Percentiles rank a stretch among this genome's conserved stretches.
phyloP scores from a whole-genome alignment of 83 land plant species.

The Larix sibirica region DNA sequence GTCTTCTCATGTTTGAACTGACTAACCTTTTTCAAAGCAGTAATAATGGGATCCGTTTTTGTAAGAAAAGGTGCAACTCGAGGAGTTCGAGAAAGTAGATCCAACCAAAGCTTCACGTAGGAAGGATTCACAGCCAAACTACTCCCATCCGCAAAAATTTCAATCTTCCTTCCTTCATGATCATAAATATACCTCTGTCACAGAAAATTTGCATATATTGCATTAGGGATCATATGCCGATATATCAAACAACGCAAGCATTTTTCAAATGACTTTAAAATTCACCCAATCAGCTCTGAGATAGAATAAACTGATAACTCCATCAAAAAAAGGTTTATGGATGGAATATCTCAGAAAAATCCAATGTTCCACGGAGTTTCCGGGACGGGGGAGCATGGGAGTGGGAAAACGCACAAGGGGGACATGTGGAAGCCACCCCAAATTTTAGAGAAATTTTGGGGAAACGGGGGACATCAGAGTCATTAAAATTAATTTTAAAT shows the following conservation, averaged over 20 bases:
- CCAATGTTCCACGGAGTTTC: not conserved
- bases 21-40: conserved; percentile 81
- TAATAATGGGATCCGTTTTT: conserved; percentile 78
- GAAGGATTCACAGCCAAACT: conserved; percentile 78
- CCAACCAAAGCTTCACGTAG: conserved; percentile 72
- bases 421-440: too few species aligned
- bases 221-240: not conserved
- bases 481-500: too few species aligned
- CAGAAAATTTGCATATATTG: not conserved
- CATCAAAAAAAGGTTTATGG: not conserved
- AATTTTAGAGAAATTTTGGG: too few species aligned
- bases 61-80: conserved; percentile 90
- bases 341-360: not conserved
- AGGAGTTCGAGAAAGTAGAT: conserved; percentile 86
- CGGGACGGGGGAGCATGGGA: too few species aligned
- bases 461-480: too few species aligned
- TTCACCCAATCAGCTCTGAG: not conserved
- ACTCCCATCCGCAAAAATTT: conserved; percentile 84
- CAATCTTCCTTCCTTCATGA: conserved; percentile 61
- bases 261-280: not conserved
- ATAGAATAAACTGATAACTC: not conserved
- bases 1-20: not conserved
- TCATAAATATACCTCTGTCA: conserved; percentile 91
- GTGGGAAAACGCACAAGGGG: too few species aligned
- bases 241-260: not conserved